Evolutionary conservation across 1,284 basidiomycete genomes (phyloP).

Genomic region (Boletus sp.): DNA sequence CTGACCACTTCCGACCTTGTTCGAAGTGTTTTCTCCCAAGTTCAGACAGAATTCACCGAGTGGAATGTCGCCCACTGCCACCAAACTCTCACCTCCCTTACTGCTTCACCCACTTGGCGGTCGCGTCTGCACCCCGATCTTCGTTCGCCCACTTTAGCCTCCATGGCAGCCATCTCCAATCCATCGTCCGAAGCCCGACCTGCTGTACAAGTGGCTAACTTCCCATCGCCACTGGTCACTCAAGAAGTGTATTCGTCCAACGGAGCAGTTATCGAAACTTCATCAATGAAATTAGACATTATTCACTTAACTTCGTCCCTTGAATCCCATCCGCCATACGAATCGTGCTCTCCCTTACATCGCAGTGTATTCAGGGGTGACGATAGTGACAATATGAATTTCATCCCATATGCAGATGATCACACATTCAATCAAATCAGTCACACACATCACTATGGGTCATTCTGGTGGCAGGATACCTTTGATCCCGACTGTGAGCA

Average conservation of each 20-base stretch:
- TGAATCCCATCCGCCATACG: constrained; percentile 41
- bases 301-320: constrained; percentile 16
- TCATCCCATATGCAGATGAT: constrained; percentile 58
- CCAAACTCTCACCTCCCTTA: constrained; percentile 16
- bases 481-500: constrained; percentile 50
- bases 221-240: background rate
- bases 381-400: constrained; percentile 50
- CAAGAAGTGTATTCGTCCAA: constrained; percentile 18
- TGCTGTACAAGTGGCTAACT: background rate
- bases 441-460: constrained; percentile 41
- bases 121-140: constrained; percentile 16
- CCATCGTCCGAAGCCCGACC: background rate
- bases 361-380: constrained; percentile 51
- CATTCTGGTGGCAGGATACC: constrained; percentile 45
- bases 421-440: constrained; percentile 39
- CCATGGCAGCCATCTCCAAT: background rate
- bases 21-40: constrained; percentile 17
- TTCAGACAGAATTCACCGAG: constrained; percentile 19
- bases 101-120: constrained; percentile 19
- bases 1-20: constrained; percentile 14
- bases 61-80: constrained; percentile 24
- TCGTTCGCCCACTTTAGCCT: constrained; percentile 7
- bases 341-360: constrained; percentile 46
- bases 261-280: constrained; percentile 11
- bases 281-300: constrained; percentile 16